Conservation (phyloP, 2,329 filamentous ascomycete species). For the Tolypocladium sp. region DNA sequence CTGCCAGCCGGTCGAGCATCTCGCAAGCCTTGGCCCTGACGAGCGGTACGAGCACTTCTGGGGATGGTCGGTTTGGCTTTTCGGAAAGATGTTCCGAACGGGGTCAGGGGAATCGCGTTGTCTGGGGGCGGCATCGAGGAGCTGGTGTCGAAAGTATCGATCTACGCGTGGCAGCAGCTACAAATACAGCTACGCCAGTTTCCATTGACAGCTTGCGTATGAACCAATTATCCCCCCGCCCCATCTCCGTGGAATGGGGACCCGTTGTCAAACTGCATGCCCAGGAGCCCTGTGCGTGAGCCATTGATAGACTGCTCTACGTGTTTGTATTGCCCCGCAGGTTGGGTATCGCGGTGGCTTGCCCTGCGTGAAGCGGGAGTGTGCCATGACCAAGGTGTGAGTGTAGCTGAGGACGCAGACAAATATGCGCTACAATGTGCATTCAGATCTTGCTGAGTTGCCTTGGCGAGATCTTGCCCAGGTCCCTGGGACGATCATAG, state of each 20-base stretch:
- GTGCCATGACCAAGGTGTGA: neutral
- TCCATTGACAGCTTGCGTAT: neutral
- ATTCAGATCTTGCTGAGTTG: too few relatives aligned
- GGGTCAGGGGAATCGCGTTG: neutral
- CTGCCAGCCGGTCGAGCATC: neutral
- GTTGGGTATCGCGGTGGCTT: neutral
- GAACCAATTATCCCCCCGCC: neutral
- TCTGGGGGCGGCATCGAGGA: neutral
- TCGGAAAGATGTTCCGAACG: neutral
- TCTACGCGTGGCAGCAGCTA: neutral
- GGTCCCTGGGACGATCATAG: too few relatives aligned
- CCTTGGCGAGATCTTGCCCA: too few relatives aligned
- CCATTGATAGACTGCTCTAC: neutral
- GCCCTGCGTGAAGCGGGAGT: neutral
- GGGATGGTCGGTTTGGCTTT: neutral
- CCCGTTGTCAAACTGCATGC: neutral
- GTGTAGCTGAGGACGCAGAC: neutral
- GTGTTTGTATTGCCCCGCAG: neutral
- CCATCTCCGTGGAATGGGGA: neutral
- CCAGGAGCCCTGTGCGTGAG: neutral
- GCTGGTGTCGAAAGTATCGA: neutral
- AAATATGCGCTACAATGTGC: too few relatives aligned
- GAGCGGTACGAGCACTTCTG: neutral
- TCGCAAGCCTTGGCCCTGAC: neutral
- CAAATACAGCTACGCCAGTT: neutral